Evolutionary conservation across 1,284 basidiomycete species (phyloP).

Genomic region (Paramarasmius palmivorus): DNA sequence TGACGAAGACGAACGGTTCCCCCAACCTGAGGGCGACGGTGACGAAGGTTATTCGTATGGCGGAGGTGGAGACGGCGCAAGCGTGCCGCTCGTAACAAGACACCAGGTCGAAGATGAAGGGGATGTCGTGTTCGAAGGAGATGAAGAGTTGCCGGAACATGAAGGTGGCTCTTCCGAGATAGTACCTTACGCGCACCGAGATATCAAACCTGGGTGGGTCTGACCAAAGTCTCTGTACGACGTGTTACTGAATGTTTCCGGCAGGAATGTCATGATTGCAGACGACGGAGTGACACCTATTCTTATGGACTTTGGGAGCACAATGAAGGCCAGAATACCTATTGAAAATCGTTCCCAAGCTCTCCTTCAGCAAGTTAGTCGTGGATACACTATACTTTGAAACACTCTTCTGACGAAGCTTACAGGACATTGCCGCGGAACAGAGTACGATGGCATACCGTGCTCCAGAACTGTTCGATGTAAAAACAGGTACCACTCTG

Average conservation of each 20-base stretch:
- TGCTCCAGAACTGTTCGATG: constrained; percentile 93
- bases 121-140: constrained; percentile 75
- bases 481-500: constrained; percentile 85
- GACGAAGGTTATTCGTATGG: constrained; percentile 73
- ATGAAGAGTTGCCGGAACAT: constrained; percentile 56
- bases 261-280: constrained; percentile 93
- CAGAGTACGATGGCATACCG: constrained; percentile 97
- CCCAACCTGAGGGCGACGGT: constrained; percentile 69
- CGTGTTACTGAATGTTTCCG: background rate
- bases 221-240: background rate
- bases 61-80: constrained; percentile 13
- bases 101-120: constrained; percentile 50
- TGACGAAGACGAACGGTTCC: constrained; percentile 62
- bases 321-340: constrained; percentile 75
- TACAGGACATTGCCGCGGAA: constrained; percentile 88
- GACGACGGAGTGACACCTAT: constrained; percentile 87
- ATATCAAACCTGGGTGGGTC: constrained; percentile 90
- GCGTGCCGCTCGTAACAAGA: constrained; percentile 50
- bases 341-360: constrained; percentile 86
- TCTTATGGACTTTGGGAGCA: constrained; percentile 98
- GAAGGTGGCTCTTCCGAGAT: constrained; percentile 49
- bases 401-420: background rate
- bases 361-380: constrained; percentile 73
- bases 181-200: constrained; percentile 94
- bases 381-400: background rate